Evolutionary conservation across 2,329 filamentous ascomycete genomes (phyloP), one percentile per base, ranked within the genome.

Genomic region (Colletotrichum higginsianum): DNA sequence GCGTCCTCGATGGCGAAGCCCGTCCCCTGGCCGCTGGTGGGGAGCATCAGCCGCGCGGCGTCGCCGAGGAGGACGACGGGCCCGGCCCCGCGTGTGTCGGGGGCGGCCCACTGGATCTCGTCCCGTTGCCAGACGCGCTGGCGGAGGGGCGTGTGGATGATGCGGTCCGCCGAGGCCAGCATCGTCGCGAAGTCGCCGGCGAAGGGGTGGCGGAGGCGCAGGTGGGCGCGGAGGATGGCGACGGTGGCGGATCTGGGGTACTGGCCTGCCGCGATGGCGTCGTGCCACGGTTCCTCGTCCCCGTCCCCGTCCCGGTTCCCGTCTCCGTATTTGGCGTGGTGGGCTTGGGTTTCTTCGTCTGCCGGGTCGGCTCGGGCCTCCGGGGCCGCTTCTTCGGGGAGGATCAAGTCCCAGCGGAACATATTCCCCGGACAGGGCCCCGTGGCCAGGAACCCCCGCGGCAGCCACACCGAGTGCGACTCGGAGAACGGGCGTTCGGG

Each of bases 1-100:
- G 76, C 76, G 15, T 78, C 76, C 42, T 78, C 76, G 12, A 78
- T 74, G 30, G 75, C 76, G 26, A 78, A 77, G 1, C 76, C 75
- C 4, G 76, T 77, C 26, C 76, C 76, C 49, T 77, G 76, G 0
- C 76, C 76, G 49, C 76, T 78, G 13, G 75, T 78, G 6, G 76
- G 76, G 3, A 77, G 30, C 75, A 77, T 77, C 8, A 77, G 58
- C 2, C 76, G 62, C 1, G 76, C 73, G 0, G 76, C 76, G 30
- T 77, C 76, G 30, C 76, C 76, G 2, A 77, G 67, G 38, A 76
- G 70, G 12, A 75, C 75, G 18, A 66, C 30, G 38, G 71, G 76
- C 44, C 61, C 61, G 16, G 56, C 67, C 23, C 35, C 61, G n/a
- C 38, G 21, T 2, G 21, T 7, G 52, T 30, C 18, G 18, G 30